Evolutionary conservation across 2,329 filamentous ascomycete genomes (phyloP).

Genomic region (Aspergillus aculeatinus): DNA sequence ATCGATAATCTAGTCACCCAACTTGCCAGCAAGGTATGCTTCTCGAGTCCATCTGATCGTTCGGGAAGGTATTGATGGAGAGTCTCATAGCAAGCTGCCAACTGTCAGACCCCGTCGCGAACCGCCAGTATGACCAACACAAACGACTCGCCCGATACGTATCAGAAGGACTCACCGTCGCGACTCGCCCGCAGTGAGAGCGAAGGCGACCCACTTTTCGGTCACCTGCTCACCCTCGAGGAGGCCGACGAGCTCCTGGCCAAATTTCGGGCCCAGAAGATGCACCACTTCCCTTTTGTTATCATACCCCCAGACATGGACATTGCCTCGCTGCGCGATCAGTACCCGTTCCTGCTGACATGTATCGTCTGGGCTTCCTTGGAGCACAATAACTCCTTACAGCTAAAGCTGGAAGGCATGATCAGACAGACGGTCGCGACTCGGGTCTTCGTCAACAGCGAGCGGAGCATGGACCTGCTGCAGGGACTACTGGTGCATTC

Average conservation of each 20-base stretch:
- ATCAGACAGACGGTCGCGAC: constrained; percentile 3
- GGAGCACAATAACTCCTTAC: constrained; percentile 2
- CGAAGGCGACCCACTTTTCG: neutral
- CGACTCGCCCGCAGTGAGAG: neutral
- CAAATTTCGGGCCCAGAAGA: constrained; percentile 12
- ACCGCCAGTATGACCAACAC: neutral
- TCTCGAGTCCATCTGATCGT: neutral
- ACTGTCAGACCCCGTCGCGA: neutral
- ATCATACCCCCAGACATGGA: constrained; percentile 2
- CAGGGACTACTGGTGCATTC: constrained; percentile 13
- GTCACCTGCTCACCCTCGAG: neutral
- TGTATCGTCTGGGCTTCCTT: constrained; percentile 4
- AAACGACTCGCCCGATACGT: neutral
- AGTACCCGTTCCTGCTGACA: constrained; percentile 10
- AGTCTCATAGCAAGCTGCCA: neutral
- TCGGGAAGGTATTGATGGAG: too few species aligned
- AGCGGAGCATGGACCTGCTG: constrained; percentile 14
- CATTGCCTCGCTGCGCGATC: neutral
- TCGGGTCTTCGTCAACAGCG: constrained; percentile 5
- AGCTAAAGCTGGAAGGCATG: constrained; percentile 3
- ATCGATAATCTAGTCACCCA: constrained; percentile 6
- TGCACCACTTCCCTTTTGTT: constrained; percentile 15
- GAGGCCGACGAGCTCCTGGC: constrained; percentile 2
- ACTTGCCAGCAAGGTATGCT: constrained; percentile 1
- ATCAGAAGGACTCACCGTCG: neutral